These are phyloP conservation scores for Scheffersomyces segobiensis DNA, from an alignment of 1,139 yeast species.

Conservation along the genomic window DNA sequence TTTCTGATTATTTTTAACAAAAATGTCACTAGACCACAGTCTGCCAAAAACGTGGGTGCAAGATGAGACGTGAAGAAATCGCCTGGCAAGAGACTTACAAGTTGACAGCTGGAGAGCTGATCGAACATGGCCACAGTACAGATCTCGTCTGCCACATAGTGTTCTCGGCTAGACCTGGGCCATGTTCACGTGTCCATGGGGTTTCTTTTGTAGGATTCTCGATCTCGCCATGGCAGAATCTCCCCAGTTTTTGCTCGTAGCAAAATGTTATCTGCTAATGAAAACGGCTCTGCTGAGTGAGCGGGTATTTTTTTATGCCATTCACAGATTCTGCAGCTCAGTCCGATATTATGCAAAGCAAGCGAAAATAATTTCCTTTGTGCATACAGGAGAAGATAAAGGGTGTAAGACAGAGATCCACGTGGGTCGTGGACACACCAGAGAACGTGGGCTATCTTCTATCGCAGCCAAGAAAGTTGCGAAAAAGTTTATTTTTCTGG, in stretches of 20 bases:
- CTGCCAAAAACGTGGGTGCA: background rate
- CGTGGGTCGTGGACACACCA: constrained; percentile 12
- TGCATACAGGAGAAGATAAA: background rate
- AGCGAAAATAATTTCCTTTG: background rate
- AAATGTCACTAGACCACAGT: background rate
- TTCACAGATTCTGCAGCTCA: background rate
- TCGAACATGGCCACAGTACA: background rate
- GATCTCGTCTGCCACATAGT: background rate
- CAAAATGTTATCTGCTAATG: background rate
- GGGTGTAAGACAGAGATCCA: background rate
- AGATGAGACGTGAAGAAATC: background rate
- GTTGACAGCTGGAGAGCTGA: background rate
- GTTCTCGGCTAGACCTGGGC: background rate
- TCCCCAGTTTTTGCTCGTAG: background rate
- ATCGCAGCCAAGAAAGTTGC: constrained; percentile 5
- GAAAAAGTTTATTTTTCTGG: constrained; percentile 4
- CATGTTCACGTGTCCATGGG: background rate
- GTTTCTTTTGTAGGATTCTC: background rate
- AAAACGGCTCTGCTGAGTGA: background rate
- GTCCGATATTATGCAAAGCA: background rate
- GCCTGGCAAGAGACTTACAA: background rate
- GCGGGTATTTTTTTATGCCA: background rate
- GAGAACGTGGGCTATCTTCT: constrained; percentile 9
- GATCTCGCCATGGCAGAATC: background rate
- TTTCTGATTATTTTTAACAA: background rate